Percentiles rank a stretch among this genome's conserved stretches.
phyloP scores from a whole-genome alignment of 805 yeast species.

The Diddensiella santjacobensis region DNA sequence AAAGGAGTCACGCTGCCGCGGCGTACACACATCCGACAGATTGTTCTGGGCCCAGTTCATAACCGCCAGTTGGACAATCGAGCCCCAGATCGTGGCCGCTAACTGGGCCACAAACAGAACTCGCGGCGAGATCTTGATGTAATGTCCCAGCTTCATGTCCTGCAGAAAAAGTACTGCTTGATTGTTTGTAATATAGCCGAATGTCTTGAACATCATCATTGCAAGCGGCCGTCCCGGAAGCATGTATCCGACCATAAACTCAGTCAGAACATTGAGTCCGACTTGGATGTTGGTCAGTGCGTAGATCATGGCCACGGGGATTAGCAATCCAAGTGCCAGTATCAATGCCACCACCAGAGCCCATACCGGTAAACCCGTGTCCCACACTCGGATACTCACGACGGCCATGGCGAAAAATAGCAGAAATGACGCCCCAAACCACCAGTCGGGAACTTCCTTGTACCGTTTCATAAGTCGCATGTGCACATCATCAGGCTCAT shows the following conservation, averaged over 20 bases:
- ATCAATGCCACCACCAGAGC: constrained; percentile 53
- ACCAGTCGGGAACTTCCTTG: constrained; percentile 62
- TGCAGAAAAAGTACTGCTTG: constrained; percentile 53
- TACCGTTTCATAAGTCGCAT: constrained; percentile 54
- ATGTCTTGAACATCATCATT: constrained; percentile 58
- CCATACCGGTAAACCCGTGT: constrained; percentile 54
- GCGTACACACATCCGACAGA: constrained; percentile 42
- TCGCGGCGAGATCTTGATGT: constrained; percentile 60
- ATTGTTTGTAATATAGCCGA: constrained; percentile 50
- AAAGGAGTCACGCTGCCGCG: constrained; percentile 43
- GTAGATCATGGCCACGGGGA: constrained; percentile 59
- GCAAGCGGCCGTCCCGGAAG: constrained; percentile 61
- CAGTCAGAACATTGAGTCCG: constrained; percentile 60
- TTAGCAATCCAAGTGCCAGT: constrained; percentile 50
- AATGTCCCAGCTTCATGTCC: constrained; percentile 63
- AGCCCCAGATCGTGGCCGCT: constrained; percentile 43
- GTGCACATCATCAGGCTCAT: constrained; percentile 47
- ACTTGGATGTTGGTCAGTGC: constrained; percentile 60
- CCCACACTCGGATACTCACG: constrained; percentile 39
- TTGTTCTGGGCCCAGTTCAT: constrained; percentile 40
- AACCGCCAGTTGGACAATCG: constrained; percentile 42
- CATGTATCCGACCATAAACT: constrained; percentile 61
- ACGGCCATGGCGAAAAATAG: constrained; percentile 45
- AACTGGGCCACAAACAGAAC: constrained; percentile 53
- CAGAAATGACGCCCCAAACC: constrained; percentile 48